Evolutionary conservation across 441 rosid species (phyloP).

Genomic region (Lepidium campestre): DNA sequence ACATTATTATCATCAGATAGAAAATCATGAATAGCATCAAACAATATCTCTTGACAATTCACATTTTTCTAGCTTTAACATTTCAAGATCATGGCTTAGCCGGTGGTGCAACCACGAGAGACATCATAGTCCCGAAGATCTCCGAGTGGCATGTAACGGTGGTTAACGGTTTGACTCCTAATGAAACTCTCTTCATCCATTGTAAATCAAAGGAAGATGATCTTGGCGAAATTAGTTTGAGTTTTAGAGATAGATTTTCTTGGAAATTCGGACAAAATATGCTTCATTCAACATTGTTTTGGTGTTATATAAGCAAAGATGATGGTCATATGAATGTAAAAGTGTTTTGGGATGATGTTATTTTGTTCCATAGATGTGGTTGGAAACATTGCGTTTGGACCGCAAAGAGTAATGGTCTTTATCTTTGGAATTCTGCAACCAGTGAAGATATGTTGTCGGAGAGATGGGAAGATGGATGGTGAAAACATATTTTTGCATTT

Average conservation of each 20-base stretch:
- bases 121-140: conserved; percentile 11
- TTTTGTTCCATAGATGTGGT: conserved; percentile 25
- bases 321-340: conserved; percentile 13
- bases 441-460: background rate
- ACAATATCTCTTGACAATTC: background rate
- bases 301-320: conserved; percentile 29
- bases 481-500: background rate
- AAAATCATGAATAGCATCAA: conserved; percentile 12
- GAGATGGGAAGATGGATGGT: conserved; percentile 19
- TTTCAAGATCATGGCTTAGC: background rate
- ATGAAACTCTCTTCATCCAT: conserved; percentile 11
- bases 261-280: conserved; percentile 30
- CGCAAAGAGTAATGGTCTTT: conserved; percentile 29
- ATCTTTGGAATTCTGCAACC: conserved; percentile 15
- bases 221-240: conserved; percentile 21
- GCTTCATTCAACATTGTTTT: conserved; percentile 26
- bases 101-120: background rate
- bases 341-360: conserved; percentile 37
- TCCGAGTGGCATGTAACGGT: conserved; percentile 26
- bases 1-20: background rate
- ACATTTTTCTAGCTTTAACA: background rate
- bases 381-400: conserved; percentile 31
- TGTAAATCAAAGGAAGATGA: conserved; percentile 37
- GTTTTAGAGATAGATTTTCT: background rate
- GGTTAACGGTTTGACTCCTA: conserved; percentile 19